phyloP scores from a whole-genome alignment of 768 basidiomycete genomes.

The Amanita brunnescens region DNA sequence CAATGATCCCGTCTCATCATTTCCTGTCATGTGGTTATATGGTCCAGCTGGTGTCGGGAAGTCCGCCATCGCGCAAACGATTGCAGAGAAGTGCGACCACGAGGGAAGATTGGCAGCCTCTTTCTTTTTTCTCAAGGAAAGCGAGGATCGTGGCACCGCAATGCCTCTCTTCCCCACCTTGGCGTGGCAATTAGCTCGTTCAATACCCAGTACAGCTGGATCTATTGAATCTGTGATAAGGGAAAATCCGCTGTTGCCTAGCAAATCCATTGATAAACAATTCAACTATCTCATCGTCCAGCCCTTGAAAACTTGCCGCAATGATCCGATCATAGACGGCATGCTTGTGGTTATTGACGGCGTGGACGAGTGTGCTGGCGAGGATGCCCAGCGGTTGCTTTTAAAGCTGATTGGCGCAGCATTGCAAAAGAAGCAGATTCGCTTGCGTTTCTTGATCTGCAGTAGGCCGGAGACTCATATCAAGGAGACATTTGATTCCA shows the following conservation, averaged over 20 bases:
- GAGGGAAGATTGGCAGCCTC: background rate
- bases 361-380: background rate
- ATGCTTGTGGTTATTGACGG: background rate
- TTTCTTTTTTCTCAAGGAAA: background rate
- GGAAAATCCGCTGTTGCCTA: background rate
- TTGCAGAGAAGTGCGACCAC: background rate
- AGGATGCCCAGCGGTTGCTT: background rate
- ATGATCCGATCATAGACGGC: too few species aligned
- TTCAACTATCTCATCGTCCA: background rate
- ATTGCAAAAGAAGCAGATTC: background rate
- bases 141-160: background rate
- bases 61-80: background rate
- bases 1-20: background rate
- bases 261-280: background rate
- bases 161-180: background rate
- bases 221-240: background rate
- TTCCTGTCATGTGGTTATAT: background rate
- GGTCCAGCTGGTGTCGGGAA: background rate
- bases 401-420: background rate
- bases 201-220: background rate
- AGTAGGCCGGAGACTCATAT: conserved; percentile 1
- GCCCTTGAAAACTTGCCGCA: background rate
- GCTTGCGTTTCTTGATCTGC: background rate
- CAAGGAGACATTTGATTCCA: background rate
- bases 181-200: background rate